phyloP scores from a whole-genome alignment of 2,329 filamentous ascomycete species.

The Ophiostoma perfectum region DNA sequence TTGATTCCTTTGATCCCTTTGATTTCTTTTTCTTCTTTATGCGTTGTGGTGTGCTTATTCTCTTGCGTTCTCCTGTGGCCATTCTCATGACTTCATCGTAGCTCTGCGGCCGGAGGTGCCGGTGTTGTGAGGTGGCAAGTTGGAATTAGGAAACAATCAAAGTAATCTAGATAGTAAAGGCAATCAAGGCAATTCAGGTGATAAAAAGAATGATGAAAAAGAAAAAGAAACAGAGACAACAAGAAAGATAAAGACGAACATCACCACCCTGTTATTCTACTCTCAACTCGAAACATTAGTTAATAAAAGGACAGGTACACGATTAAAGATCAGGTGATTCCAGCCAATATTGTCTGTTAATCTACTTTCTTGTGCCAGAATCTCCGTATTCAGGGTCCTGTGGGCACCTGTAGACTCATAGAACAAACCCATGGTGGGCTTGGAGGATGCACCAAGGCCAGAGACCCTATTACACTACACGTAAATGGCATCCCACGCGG shows the following conservation, averaged over 20 bases:
- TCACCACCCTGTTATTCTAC: background rate
- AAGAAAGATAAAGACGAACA: too few species aligned
- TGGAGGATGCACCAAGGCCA: too few species aligned
- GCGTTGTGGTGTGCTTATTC: background rate
- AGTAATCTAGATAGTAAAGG: too few species aligned
- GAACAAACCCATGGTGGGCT: too few species aligned
- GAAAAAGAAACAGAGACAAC: too few species aligned
- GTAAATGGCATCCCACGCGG: background rate
- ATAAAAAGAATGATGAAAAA: too few species aligned
- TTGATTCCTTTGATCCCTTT: background rate
- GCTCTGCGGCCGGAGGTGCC: too few species aligned
- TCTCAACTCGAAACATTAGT: background rate
- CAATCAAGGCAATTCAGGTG: too few species aligned
- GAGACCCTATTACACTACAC: background rate
- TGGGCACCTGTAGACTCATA: background rate
- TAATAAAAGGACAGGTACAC: background rate
- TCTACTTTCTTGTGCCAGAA: background rate
- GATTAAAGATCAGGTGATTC: constrained; percentile 3
- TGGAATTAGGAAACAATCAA: too few species aligned
- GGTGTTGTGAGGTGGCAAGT: too few species aligned
- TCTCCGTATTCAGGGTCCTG: constrained; percentile 1
- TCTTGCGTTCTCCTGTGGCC: background rate
- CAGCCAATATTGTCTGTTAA: background rate
- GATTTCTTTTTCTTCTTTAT: background rate
- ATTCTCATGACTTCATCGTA: too few species aligned